phyloP scores from a whole-genome alignment of 202 grass and related monocot species.

The Saccharum hybrid region DNA sequence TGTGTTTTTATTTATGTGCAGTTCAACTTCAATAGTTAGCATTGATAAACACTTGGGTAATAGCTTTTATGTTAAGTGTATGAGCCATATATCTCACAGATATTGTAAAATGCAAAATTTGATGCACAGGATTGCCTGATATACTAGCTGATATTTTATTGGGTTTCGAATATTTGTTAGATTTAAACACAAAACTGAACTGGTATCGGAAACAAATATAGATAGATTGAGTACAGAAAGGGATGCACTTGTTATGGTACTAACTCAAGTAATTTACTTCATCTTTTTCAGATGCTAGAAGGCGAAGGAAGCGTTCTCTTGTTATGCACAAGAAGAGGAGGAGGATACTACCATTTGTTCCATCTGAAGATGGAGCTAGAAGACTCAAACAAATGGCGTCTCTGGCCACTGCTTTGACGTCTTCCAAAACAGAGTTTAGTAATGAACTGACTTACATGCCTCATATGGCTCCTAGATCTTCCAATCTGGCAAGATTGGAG shows the following conservation, averaged over 20 bases:
- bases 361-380: constrained; percentile 58
- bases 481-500: constrained; percentile 71
- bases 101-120: constrained; percentile 18
- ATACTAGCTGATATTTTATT: background rate
- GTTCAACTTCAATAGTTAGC: background rate
- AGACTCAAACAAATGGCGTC: constrained; percentile 87
- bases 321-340: constrained; percentile 84
- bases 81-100: background rate
- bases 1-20: constrained; percentile 23
- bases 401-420: constrained; percentile 77
- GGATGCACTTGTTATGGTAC: constrained; percentile 12
- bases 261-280: constrained; percentile 33
- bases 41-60: background rate
- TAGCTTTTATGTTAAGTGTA: background rate
- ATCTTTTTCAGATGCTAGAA: constrained; percentile 64
- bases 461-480: constrained; percentile 64
- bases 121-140: background rate
- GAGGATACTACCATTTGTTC: constrained; percentile 73
- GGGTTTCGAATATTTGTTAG: background rate
- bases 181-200: constrained; percentile 13
- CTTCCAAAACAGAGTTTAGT: constrained; percentile 72
- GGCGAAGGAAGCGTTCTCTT: constrained; percentile 61
- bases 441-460: constrained; percentile 77
- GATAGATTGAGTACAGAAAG: constrained; percentile 3
- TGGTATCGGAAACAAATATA: background rate